A percentile compares a stretch with the other conserved stretches of the same genome.
phyloP scores from a whole-genome alignment of 2,329 filamentous ascomycete genomes.

The Cephalotrichum gorgonifer region DNA sequence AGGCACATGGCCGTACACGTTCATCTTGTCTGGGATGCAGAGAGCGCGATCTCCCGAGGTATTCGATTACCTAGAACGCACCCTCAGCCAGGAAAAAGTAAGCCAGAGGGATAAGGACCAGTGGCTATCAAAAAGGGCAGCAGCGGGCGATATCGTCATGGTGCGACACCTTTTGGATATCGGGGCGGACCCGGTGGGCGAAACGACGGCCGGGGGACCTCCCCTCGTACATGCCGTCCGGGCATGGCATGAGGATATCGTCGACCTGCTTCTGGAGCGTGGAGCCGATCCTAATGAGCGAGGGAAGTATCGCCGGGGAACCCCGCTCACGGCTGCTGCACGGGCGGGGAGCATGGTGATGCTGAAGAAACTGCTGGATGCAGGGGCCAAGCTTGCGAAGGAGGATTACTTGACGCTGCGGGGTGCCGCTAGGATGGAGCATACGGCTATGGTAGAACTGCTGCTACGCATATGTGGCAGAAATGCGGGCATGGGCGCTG shows the following conservation, averaged over 20 bases:
- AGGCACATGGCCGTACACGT: neutral
- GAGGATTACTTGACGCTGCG: neutral
- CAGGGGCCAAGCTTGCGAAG: neutral
- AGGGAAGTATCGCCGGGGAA: neutral
- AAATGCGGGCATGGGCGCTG: too few relatives aligned
- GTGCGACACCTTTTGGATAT: neutral
- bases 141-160: neutral
- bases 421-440: neutral
- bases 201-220: neutral
- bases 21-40: neutral
- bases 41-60: neutral
- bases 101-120: neutral
- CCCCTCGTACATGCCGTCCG: neutral
- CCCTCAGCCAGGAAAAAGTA: neutral
- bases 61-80: neutral
- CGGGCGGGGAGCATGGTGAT: neutral
- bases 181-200: neutral
- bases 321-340: neutral
- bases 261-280: neutral
- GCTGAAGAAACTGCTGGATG: neutral
- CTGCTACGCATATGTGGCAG: neutral
- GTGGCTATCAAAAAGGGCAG: neutral
- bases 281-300: neutral
- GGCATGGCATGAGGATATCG: neutral
- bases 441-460: neutral